phyloP scores from a whole-genome alignment of 495 filamentous ascomycete genomes.

The Filosporella fistucella region DNA sequence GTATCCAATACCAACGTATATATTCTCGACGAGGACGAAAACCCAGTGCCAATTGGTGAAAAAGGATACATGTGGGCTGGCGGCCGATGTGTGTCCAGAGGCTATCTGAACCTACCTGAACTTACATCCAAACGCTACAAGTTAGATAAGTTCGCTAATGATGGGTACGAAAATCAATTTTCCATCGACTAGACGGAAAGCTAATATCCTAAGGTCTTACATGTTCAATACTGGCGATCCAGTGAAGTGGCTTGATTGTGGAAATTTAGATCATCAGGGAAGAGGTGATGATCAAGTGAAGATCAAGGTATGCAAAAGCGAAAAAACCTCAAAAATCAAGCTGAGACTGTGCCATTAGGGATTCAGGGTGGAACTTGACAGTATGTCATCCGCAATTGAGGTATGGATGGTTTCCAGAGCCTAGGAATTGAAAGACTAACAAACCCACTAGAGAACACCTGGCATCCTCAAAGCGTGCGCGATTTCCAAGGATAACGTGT shows the following conservation, averaged over 20 bases:
- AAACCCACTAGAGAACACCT: slow-evolving; percentile 5
- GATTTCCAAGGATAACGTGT: slow-evolving; percentile 25
- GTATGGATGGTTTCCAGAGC: slow-evolving; percentile 10
- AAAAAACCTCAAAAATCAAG: neutral
- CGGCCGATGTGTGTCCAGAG: slow-evolving; percentile 30
- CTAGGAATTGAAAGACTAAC: neutral
- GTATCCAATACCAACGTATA: slow-evolving; percentile 35
- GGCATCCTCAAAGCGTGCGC: slow-evolving; percentile 30
- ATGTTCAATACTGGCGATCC: slow-evolving; percentile 7
- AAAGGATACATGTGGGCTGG: slow-evolving; percentile 35
- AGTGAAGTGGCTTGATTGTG: slow-evolving; percentile 13
- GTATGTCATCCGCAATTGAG: slow-evolving; percentile 29
- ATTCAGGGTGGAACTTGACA: slow-evolving; percentile 36
- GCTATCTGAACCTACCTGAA: slow-evolving; percentile 32
- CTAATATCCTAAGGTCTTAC: neutral
- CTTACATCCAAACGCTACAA: slow-evolving; percentile 28
- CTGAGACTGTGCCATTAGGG: slow-evolving; percentile 23
- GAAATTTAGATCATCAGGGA: slow-evolving; percentile 28
- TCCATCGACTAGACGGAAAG: neutral
- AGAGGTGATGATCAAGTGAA: slow-evolving; percentile 36
- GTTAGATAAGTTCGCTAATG: slow-evolving; percentile 28
- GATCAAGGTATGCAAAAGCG: slow-evolving; percentile 10
- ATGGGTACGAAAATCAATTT: slow-evolving; percentile 27
- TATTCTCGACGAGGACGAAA: slow-evolving; percentile 31
- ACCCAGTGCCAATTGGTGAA: slow-evolving; percentile 28